phyloP scores from a whole-genome alignment of 1,139 yeast species.

The Diutina pseudorugosa region DNA sequence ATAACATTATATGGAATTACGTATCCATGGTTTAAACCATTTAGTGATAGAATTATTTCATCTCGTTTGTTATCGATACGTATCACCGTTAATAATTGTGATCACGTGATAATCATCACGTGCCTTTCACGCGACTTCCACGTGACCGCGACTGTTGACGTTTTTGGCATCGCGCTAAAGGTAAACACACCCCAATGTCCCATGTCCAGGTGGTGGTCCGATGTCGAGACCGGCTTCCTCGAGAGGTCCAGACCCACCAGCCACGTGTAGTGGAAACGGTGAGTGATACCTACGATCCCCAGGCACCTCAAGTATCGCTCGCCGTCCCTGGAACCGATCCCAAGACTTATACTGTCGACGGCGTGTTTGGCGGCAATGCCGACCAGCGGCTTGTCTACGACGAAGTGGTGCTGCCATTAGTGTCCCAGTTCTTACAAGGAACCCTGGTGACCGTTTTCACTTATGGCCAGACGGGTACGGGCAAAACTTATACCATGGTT shows the following conservation, averaged over 20 bases:
- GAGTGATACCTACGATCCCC: conserved; percentile 26
- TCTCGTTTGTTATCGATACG: too few species aligned
- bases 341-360: conserved; percentile 58
- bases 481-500: conserved; percentile 11
- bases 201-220: conserved; percentile 79
- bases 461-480: conserved; percentile 11
- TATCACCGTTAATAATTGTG: too few species aligned
- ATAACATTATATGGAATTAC: too few species aligned
- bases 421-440: conserved; percentile 24
- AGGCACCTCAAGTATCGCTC: conserved; percentile 27
- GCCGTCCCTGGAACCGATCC: conserved; percentile 15
- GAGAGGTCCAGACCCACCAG: conserved; percentile 60
- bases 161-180: background rate
- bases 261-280: conserved; percentile 62
- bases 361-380: conserved; percentile 61
- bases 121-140: too few species aligned
- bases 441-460: conserved; percentile 10
- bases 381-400: conserved; percentile 49
- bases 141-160: background rate
- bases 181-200: background rate
- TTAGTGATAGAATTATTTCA: too few species aligned
- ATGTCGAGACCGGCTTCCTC: conserved; percentile 69
- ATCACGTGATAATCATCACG: too few species aligned
- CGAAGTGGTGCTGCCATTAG: conserved; percentile 51
- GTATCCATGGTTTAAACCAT: too few species aligned